Conservation (phyloP, 2,329 filamentous ascomycete species). For the Annulohypoxylon truncatum region DNA sequence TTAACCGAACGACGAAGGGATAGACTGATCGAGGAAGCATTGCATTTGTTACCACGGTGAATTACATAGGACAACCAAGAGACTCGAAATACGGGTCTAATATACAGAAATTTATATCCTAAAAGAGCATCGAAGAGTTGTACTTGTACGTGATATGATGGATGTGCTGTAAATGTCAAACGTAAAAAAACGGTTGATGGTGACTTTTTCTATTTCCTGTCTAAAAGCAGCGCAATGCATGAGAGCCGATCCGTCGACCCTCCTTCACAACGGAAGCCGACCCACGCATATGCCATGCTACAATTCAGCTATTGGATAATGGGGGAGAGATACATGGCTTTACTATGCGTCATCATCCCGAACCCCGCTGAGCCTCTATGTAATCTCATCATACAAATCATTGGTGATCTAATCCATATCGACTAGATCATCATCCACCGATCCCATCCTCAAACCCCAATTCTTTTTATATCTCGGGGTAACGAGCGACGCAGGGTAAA, state of each 20-base stretch:
- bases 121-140: background rate
- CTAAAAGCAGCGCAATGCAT: constrained; percentile 22
- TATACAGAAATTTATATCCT: background rate
- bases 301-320: background rate
- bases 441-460: too few relatives aligned
- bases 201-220: constrained; percentile 27
- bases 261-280: constrained; percentile 17
- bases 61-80: background rate
- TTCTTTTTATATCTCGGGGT: too few relatives aligned
- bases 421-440: background rate
- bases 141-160: background rate
- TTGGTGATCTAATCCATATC: background rate
- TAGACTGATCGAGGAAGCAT: background rate
- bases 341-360: background rate
- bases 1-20: background rate
- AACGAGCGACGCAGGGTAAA: too few relatives aligned
- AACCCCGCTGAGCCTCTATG: constrained; percentile 13
- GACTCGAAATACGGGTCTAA: background rate
- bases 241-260: constrained; percentile 23
- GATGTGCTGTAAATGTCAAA: too few relatives aligned
- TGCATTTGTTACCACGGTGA: background rate
- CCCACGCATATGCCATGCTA: constrained; percentile 26
- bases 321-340: background rate
- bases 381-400: constrained; percentile 11
- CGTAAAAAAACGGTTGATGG: background rate